phyloP scores from a whole-genome alignment of 2,329 filamentous ascomycete species.

The Coniella vitis region DNA sequence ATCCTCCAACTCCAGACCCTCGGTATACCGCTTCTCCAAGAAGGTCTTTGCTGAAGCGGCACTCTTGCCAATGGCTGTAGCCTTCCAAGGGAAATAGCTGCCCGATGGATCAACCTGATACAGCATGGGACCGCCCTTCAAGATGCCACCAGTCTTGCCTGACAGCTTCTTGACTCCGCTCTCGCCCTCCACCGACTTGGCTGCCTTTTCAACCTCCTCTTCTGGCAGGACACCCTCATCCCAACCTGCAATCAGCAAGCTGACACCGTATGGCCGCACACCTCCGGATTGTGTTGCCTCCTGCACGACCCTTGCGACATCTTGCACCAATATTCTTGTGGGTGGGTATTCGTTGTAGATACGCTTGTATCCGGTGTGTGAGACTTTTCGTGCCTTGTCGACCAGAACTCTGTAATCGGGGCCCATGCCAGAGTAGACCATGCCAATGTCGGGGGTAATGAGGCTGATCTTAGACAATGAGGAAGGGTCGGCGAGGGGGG shows the following conservation, averaged over 20 bases:
- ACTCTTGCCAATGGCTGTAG: slow-evolving; percentile 97
- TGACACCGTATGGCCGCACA: slow-evolving; percentile 94
- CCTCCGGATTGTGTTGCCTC: slow-evolving; percentile 97
- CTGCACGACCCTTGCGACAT: slow-evolving; percentile 96
- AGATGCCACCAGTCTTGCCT: slow-evolving; percentile 88
- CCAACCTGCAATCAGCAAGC: slow-evolving; percentile 92
- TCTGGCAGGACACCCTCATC: slow-evolving; percentile 94
- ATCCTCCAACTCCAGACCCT: slow-evolving; percentile 93
- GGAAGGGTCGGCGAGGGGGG: slow-evolving; percentile 88
- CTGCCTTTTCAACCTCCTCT: slow-evolving; percentile 56
- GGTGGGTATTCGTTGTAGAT: slow-evolving; percentile 99
- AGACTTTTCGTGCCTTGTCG: slow-evolving; percentile 96
- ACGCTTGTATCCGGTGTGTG: slow-evolving; percentile 97
- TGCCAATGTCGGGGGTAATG: slow-evolving; percentile 98
- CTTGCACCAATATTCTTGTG: slow-evolving; percentile 96
- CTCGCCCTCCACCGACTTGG: slow-evolving; percentile 39
- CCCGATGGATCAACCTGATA: slow-evolving; percentile 99
- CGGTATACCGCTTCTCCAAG: slow-evolving; percentile 97
- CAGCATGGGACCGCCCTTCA: slow-evolving; percentile 93
- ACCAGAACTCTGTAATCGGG: slow-evolving; percentile 97
- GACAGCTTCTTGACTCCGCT: slow-evolving; percentile 66
- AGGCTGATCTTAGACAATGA: slow-evolving; percentile 96
- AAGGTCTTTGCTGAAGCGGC: slow-evolving; percentile 98
- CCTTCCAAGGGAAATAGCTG: slow-evolving; percentile 99
- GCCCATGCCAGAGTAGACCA: slow-evolving; percentile 99